These are phyloP conservation scores for Rossbeevera mucosa DNA, from an alignment of 768 basidiomycete genomes.

Conservation along the genomic window DNA sequence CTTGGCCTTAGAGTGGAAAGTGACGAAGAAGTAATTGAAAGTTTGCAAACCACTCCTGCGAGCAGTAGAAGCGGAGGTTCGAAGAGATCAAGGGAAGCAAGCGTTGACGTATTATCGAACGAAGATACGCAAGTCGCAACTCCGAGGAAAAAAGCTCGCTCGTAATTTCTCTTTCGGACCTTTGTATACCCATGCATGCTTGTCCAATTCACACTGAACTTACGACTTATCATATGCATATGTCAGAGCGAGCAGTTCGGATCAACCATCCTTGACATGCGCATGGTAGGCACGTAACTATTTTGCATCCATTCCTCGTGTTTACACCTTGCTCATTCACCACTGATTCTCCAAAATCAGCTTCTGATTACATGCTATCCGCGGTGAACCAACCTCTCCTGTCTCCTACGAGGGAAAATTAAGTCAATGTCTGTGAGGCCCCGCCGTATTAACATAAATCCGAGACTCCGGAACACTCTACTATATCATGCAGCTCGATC, in stretches of 20 bases:
- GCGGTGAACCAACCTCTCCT: constrained; percentile 62
- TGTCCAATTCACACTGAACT: not conserved
- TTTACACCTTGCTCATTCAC: constrained; percentile 42
- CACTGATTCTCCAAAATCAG: not conserved
- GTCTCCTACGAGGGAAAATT: constrained; percentile 38
- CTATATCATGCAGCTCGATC: constrained; percentile 48
- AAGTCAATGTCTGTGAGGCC: not conserved
- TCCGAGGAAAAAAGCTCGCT: constrained; percentile 13
- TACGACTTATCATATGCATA: not conserved
- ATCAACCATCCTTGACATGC: not conserved
- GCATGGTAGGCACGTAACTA: not conserved
- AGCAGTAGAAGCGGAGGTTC: constrained; percentile 13
- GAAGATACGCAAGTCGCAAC: not conserved
- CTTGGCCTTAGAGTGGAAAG: constrained; percentile 15
- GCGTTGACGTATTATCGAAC: not conserved
- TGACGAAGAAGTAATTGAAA: constrained; percentile 24
- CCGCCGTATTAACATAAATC: constrained; percentile 46
- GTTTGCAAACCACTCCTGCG: constrained; percentile 23
- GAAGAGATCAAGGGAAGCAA: constrained; percentile 16
- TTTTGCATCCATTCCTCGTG: constrained; percentile 57
- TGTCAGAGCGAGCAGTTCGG: not conserved
- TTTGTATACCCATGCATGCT: not conserved
- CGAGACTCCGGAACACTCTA: constrained; percentile 26
- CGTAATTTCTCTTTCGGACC: constrained; percentile 1
- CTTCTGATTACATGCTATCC: constrained; percentile 23